Evolutionary conservation across 2,329 filamentous ascomycete species (phyloP).

Genomic region (Plectosphaerella cucumerina): DNA sequence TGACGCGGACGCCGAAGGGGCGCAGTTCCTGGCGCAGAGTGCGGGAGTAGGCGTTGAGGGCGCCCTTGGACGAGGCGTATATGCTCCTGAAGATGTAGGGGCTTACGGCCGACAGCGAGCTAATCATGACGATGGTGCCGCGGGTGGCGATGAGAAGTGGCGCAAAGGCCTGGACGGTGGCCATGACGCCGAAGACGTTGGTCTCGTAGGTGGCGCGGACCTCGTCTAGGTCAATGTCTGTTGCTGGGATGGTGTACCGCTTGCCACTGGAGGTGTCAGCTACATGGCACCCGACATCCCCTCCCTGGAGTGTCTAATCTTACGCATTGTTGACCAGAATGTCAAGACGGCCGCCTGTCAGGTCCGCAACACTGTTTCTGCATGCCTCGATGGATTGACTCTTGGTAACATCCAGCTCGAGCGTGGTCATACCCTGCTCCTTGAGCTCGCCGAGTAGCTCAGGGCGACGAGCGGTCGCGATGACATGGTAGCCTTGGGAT

Average conservation of each 20-base stretch:
- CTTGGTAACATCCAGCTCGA: slow-evolving; percentile 51
- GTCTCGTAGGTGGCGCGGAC: slow-evolving; percentile 51
- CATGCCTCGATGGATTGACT: slow-evolving; percentile 44
- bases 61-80: slow-evolving; percentile 54
- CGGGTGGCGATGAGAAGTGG: slow-evolving; percentile 43
- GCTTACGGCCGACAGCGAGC: slow-evolving; percentile 44
- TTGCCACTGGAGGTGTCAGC: slow-evolving; percentile 34
- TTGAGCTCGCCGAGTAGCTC: slow-evolving; percentile 42
- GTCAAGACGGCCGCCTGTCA: slow-evolving; percentile 51
- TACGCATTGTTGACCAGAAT: slow-evolving; percentile 59
- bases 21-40: slow-evolving; percentile 48
- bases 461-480: slow-evolving; percentile 50
- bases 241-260: slow-evolving; percentile 45
- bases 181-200: slow-evolving; percentile 55
- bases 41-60: slow-evolving; percentile 48
- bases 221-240: slow-evolving; percentile 47
- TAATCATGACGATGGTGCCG: slow-evolving; percentile 52
- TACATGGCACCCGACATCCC: not conserved
- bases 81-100: slow-evolving; percentile 50
- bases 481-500: slow-evolving; percentile 44
- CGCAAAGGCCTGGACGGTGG: slow-evolving; percentile 47
- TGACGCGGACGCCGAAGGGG: slow-evolving; percentile 52
- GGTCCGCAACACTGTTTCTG: slow-evolving; percentile 37
- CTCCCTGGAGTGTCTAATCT: slow-evolving; percentile 8
- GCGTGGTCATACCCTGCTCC: slow-evolving; percentile 41